Evolutionary conservation across 768 basidiomycete genomes (phyloP).

Genomic region (Russula sp.): DNA sequence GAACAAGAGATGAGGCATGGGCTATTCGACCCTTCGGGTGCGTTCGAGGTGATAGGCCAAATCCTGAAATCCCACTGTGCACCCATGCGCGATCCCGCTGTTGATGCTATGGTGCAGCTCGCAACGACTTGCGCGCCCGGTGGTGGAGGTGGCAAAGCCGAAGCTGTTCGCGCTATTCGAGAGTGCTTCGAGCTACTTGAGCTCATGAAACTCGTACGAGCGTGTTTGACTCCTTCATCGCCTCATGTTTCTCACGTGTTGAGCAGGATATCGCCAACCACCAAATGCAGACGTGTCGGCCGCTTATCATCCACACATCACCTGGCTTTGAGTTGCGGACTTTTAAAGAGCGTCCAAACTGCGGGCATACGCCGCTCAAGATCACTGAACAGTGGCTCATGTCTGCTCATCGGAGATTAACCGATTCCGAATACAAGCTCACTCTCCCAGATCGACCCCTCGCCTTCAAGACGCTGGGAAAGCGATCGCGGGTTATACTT

Average conservation of each 20-base stretch:
- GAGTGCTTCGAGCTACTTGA: conserved; percentile 88
- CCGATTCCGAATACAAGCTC: conserved; percentile 12
- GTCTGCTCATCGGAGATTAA: conserved; percentile 16
- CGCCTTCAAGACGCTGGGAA: conserved; percentile 27
- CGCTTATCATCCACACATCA: conserved; percentile 77
- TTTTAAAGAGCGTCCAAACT: conserved; percentile 52
- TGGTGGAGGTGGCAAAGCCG: conserved; percentile 46
- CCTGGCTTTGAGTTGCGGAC: conserved; percentile 73
- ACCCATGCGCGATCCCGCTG: conserved; percentile 80
- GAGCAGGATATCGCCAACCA: conserved; percentile 91
- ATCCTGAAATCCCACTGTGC: conserved; percentile 88
- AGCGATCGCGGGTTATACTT: conserved; percentile 19
- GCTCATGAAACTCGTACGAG: conserved; percentile 87
- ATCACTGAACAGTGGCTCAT: conserved; percentile 21
- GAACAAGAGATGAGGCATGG: conserved; percentile 72
- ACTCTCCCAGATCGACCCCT: conserved; percentile 37
- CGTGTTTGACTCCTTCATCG: conserved; percentile 6
- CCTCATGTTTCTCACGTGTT: conserved; percentile 22
- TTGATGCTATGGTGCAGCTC: conserved; percentile 74
- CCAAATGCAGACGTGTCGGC: conserved; percentile 86
- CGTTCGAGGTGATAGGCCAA: conserved; percentile 72
- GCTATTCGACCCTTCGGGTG: conserved; percentile 69
- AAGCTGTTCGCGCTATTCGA: conserved; percentile 66
- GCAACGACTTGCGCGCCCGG: conserved; percentile 54
- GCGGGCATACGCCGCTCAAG: conserved; percentile 21